Evolutionary conservation across 208 protist genomes (phyloP).

Genomic region (Trypanosoma theileri): DNA sequence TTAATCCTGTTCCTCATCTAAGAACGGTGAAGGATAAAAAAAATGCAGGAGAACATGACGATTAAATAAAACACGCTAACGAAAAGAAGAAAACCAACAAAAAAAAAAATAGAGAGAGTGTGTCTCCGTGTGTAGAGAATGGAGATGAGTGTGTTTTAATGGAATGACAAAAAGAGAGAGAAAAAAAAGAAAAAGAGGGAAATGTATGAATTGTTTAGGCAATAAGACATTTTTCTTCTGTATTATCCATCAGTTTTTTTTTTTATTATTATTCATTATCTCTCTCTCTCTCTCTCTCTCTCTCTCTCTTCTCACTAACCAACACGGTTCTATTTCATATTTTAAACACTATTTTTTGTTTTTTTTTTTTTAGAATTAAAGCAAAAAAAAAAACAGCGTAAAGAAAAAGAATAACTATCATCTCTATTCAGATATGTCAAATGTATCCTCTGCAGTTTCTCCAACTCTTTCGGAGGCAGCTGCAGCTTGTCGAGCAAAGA

Average conservation of each 20-base stretch:
- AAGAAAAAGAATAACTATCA: background rate
- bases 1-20: slow-evolving; percentile 8
- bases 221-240: too few relatives aligned
- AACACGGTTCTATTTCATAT: background rate
- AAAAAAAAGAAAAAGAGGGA: background rate
- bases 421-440: too few relatives aligned
- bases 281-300: too few relatives aligned
- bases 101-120: too few relatives aligned
- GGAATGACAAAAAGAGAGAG: too few relatives aligned
- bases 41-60: too few relatives aligned
- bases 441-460: slow-evolving; percentile 4
- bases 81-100: too few relatives aligned
- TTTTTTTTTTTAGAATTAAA: slow-evolving; percentile 19
- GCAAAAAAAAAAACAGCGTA: background rate
- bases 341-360: slow-evolving; percentile 11
- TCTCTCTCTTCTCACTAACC: too few relatives aligned
- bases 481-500: slow-evolving; percentile 65
- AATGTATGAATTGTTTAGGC: background rate
- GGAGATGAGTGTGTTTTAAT: too few relatives aligned
- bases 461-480: slow-evolving; percentile 40
- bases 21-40: slow-evolving; percentile 2
- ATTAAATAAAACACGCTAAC: too few relatives aligned
- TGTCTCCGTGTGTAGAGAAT: too few relatives aligned
- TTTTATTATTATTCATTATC: slow-evolving; percentile 7
- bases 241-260: background rate